Conservation (phyloP, 2,329 filamentous ascomycete species). For the Exophiala xenobiotica region DNA sequence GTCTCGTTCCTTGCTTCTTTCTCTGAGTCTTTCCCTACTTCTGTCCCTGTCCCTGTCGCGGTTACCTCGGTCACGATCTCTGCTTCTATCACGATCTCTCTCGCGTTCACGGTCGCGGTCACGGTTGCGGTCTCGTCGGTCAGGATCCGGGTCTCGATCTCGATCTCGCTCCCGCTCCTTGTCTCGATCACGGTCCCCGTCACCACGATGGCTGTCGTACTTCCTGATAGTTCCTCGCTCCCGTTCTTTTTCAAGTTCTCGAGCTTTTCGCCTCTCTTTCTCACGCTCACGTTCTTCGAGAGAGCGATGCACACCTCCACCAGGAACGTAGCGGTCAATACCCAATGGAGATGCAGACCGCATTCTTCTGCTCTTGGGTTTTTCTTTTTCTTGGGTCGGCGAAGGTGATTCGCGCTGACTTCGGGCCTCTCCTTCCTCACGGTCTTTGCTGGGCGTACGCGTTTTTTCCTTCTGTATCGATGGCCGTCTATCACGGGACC, state of each 20-base stretch:
- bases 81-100: constrained; percentile 19
- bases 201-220: constrained; percentile 31
- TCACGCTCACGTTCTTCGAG: constrained; percentile 32
- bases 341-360: constrained; percentile 34
- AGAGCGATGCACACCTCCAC: constrained; percentile 32
- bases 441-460: constrained; percentile 23
- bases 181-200: constrained; percentile 21
- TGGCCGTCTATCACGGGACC: constrained; percentile 25
- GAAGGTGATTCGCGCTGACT: constrained; percentile 24
- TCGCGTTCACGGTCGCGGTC: constrained; percentile 13
- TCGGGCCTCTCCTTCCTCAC: constrained; percentile 30
- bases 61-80: constrained; percentile 29
- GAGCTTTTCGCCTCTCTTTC: constrained; percentile 26
- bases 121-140: constrained; percentile 14
- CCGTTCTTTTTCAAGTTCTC: constrained; percentile 21
- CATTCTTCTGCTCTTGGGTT: constrained; percentile 30
- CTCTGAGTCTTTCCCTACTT: constrained; percentile 7
- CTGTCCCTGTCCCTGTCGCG: constrained; percentile 29
- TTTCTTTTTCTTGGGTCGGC: constrained; percentile 22
- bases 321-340: constrained; percentile 49
- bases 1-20: constrained; percentile 9
- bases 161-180: constrained; percentile 6
- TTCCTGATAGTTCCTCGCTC: constrained; percentile 24
- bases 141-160: too few relatives aligned
- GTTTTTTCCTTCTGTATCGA: constrained; percentile 12